Base-by-base conservation (phyloP, 1,284 basidiomycete genomes). In the Xanthoconium separans region DNA sequence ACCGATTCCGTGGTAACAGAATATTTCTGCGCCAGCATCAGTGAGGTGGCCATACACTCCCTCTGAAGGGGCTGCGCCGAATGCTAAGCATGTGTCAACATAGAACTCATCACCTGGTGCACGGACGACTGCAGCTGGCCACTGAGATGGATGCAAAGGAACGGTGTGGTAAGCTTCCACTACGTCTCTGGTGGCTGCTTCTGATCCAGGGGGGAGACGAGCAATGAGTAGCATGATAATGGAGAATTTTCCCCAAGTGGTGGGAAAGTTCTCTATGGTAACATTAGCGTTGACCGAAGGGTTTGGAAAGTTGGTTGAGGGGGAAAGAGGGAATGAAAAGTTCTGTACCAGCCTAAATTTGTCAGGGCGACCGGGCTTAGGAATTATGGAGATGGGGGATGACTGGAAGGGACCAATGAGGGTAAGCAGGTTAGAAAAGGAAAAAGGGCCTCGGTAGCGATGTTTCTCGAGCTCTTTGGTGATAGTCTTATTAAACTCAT, bases 321-420 rank as follows among this genome's bases (percentile, higher is more conserved):
- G 47, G 11, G 13, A 30, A 3, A 2, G 1, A 1, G 42, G 54
- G 1, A 52, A 56, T 0, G 52, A 60, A 2, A 56, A 51, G 8
- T 56, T 56, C 6, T 56, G 54, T 0, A 60, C 4, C 0, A 60
- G 8, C 27, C 47, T 8, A 2, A 42, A 60, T 22, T 56, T 59
- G 9, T 45, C 50, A 0, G 50, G 50, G 0, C 7, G 8, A 0
- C 46, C 34, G 0, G 44, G 10, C 20, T 56, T 60, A 0, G 52
- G 42, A 0, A 59, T 40, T 0, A 60, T 15, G 0, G 52, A 56
- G 0, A 60, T 9, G 0, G 57, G 50, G 0, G 50, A 59, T 0
- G 57, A n/a, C n/a, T 59, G 54, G 15, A 37, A 58, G 1, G 51
- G 56, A 0, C 53, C 40, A 0, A 58, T 16, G 3, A 29, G 8